Percentiles rank a stretch among this genome's conserved stretches.
phyloP scores from a whole-genome alignment of 2,329 filamentous ascomycete species.

The Hypocreales sp. region DNA sequence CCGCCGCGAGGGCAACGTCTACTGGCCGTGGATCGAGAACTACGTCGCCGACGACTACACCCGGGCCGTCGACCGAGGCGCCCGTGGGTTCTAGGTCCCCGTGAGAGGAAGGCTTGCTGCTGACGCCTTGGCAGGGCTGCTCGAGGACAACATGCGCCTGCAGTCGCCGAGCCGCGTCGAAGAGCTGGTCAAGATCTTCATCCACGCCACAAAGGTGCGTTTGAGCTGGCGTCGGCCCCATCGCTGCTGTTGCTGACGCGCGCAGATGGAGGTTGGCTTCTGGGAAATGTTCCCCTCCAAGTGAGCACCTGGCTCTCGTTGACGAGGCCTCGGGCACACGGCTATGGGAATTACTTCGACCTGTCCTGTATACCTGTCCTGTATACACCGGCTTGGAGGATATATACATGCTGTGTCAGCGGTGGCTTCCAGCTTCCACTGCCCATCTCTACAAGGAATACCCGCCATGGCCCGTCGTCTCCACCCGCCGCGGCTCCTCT shows the following conservation, averaged over 20 bases:
- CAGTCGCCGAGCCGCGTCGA: slow-evolving; percentile 66
- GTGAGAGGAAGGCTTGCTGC: not conserved
- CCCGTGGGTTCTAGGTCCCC: slow-evolving; percentile 31
- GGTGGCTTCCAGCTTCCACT: not conserved
- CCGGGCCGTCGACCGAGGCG: slow-evolving; percentile 54
- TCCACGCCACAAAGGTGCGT: slow-evolving; percentile 67
- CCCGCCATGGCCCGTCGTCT: not conserved
- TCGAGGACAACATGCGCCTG: slow-evolving; percentile 59
- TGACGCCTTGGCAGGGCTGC: slow-evolving; percentile 33
- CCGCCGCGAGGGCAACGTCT: slow-evolving; percentile 49
- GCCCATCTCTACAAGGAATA: too few relatives aligned
- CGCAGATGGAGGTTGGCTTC: slow-evolving; percentile 41
- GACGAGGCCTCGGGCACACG: too few relatives aligned
- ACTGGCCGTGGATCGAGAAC: slow-evolving; percentile 85
- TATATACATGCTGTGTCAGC: not conserved
- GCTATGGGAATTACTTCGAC: not conserved
- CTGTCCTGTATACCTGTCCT: not conserved
- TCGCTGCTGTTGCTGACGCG: not conserved
- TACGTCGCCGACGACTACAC: slow-evolving; percentile 72
- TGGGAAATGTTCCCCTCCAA: slow-evolving; percentile 35
- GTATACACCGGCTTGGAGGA: not conserved
- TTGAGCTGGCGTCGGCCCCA: not conserved
- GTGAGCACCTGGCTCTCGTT: not conserved
- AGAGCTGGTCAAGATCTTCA: slow-evolving; percentile 70
- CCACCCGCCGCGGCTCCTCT: slow-evolving; percentile 27